Evolutionary conservation across 768 basidiomycete species (phyloP).

Genomic region (Russula vinacea): DNA sequence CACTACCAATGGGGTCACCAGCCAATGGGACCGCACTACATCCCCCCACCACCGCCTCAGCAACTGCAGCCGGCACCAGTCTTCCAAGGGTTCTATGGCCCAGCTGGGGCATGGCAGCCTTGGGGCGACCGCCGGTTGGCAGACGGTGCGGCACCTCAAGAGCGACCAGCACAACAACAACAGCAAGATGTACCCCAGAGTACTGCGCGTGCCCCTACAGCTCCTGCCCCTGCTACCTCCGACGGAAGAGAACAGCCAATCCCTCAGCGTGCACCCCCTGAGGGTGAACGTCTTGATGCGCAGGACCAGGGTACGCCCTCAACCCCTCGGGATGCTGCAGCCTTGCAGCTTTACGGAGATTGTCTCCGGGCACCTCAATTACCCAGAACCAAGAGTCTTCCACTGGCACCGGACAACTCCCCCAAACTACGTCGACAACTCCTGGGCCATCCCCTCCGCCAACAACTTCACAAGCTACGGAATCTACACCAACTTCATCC

Average conservation of each 20-base stretch:
- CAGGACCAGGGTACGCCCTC: slow-evolving; percentile 28
- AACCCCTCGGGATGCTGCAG: slow-evolving; percentile 55
- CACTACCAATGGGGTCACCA: slow-evolving; percentile 55
- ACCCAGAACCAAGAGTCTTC: slow-evolving; percentile 2
- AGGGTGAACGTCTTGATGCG: slow-evolving; percentile 5
- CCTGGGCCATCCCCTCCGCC: slow-evolving; percentile 10
- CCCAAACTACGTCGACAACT: slow-evolving; percentile 8
- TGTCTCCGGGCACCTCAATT: slow-evolving; percentile 29
- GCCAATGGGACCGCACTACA: slow-evolving; percentile 44
- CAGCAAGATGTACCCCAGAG: slow-evolving; percentile 10
- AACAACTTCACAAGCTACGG: slow-evolving; percentile 1
- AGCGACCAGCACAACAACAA: slow-evolving; percentile 12
- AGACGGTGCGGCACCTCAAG: slow-evolving; percentile 18
- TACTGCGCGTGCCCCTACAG: slow-evolving; percentile 4
- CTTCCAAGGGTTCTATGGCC: slow-evolving; percentile 29
- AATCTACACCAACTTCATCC: slow-evolving; percentile 13
- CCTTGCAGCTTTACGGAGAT: slow-evolving; percentile 63
- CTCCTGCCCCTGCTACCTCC: background rate
- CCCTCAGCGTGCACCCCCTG: background rate
- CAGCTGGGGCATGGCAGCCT: slow-evolving; percentile 26
- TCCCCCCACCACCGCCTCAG: slow-evolving; percentile 26
- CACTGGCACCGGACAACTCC: background rate
- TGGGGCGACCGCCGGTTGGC: slow-evolving; percentile 23
- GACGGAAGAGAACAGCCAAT: slow-evolving; percentile 12
- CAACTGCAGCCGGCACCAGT: slow-evolving; percentile 28